Evolutionary conservation across 192 early-diverging fungal genomes (phyloP), one percentile per base, ranked within the genome.

Genomic region (Entomortierella parvispora): DNA sequence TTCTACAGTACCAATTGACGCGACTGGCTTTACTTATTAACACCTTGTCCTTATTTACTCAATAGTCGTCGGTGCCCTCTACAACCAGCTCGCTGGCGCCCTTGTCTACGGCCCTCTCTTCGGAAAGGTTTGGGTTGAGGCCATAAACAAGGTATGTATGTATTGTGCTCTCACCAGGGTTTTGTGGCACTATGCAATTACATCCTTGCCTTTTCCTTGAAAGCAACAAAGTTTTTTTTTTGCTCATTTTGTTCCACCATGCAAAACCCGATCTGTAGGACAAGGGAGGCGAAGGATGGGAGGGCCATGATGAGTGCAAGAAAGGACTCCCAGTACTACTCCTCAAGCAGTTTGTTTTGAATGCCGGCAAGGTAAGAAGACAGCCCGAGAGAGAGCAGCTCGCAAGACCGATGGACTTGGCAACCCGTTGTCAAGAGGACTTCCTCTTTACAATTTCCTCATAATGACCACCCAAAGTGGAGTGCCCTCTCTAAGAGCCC

Each of bases 91-190:
- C 10, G 18, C 74, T 50, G 74, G 74, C 0, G 66, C 74, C 17
- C 45, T 77, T 10, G 61, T 77, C 48, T 77, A 77, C 23, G 74
- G 74, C n/a, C 74, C 74, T n/a, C 54, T 77, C 28, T 77, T 77
- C 53, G 74, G 74, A 15, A 40, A 77, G 20, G 65, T 77, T 34
- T 77, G 74, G 74, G 29, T 68, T 23, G 44, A 77, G 28, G 74
- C 74, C 49, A 77, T 77, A 65, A 68, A 63, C 37, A 68, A 77
- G 66, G 74, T 77, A 43, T 20, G 26, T 2, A 32, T 11, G 29
- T 5, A 5, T 34, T 17, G 7, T 15, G 17, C 32, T 48, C 29
- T 63, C 14, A n/a, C n/a, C n/a, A n/a, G n/a, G n/a, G n/a, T 6
- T 6, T 51, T 18, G 23, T 2, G 8, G 17, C 25, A 62, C 20